Evolutionary conservation across 495 filamentous ascomycete species (phyloP).

Genomic region (Glutinoglossum americanum): DNA sequence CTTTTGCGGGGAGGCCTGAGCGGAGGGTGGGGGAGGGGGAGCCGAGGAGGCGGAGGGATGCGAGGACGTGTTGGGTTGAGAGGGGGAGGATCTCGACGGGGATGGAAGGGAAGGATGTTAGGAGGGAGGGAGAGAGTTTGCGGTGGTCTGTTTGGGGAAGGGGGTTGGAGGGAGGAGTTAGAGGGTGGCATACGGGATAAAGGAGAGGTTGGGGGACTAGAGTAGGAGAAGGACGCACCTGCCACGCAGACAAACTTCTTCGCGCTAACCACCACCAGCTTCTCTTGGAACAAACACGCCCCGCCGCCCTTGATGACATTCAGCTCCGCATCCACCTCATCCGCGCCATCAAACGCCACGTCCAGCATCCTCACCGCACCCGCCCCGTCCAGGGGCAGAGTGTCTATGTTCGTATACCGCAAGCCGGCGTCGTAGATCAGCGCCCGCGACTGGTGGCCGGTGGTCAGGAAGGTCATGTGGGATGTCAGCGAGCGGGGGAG

Average conservation of each 20-base stretch:
- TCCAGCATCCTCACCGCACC: constrained; percentile 31
- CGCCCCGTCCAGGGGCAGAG: constrained; percentile 18
- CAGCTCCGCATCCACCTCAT: constrained; percentile 85
- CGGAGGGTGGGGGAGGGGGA: constrained; percentile 45
- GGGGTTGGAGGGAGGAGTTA: constrained; percentile 2
- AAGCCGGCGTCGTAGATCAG: constrained; percentile 61
- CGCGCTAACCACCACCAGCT: constrained; percentile 69
- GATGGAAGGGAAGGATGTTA: constrained; percentile 62
- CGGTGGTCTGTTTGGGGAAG: constrained; percentile 39
- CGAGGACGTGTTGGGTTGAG: constrained; percentile 47
- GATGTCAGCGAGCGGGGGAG: constrained; percentile 34
- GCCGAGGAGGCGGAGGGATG: constrained; percentile 46
- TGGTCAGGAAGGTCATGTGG: constrained; percentile 68
- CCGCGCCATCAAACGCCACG: constrained; percentile 84
- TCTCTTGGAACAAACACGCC: constrained; percentile 94
- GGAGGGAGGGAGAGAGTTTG: constrained; percentile 58
- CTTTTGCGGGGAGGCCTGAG: constrained; percentile 42
- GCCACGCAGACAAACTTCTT: constrained; percentile 88
- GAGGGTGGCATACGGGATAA: no score
- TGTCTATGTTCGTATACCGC: constrained; percentile 52
- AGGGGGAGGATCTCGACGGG: constrained; percentile 86
- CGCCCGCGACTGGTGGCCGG: constrained; percentile 71
- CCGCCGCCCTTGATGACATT: constrained; percentile 97
- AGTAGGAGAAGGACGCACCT: constrained; percentile 25
- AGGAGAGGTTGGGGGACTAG: neutral